These are phyloP conservation scores for Phytophthora palmivora DNA, from an alignment of 352 stramenopile genomes.

Conservation along the genomic window DNA sequence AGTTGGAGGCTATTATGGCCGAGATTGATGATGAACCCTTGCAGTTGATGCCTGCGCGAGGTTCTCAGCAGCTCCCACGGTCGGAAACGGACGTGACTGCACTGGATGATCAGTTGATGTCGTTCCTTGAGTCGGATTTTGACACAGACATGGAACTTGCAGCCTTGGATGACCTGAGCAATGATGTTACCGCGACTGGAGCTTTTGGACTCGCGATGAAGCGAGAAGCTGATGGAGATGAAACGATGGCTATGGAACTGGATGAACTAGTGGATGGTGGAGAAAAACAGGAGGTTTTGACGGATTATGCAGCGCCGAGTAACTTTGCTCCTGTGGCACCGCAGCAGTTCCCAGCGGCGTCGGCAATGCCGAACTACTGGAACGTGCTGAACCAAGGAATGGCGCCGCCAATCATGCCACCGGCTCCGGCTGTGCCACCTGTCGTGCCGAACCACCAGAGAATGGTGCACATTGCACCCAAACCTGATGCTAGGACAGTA, in stretches of 20 bases:
- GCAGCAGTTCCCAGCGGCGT: conserved; percentile 69
- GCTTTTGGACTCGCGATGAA: conserved; percentile 21
- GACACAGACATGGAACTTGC: conserved; percentile 77
- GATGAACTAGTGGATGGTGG: conserved; percentile 30
- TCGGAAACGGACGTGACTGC: conserved; percentile 25
- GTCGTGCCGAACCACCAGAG: conserved; percentile 30
- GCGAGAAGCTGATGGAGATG: conserved; percentile 32
- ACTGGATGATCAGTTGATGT: conserved; percentile 52
- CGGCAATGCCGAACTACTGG: conserved; percentile 87
- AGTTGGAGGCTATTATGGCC: conserved; percentile 82
- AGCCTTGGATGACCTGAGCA: conserved; percentile 55
- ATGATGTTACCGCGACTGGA: not conserved
- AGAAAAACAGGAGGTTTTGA: conserved; percentile 25
- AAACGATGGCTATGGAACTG: conserved; percentile 45
- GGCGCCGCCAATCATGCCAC: conserved; percentile 33
- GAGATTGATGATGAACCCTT: conserved; percentile 69
- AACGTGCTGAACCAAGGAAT: conserved; percentile 84
- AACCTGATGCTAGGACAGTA: conserved; percentile 47
- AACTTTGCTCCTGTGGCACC: conserved; percentile 27
- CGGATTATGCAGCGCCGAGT: conserved; percentile 2
- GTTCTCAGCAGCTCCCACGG: not conserved
- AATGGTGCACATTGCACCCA: conserved; percentile 84
- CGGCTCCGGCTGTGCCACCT: conserved; percentile 37
- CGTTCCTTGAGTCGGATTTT: conserved; percentile 62
- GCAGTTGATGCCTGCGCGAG: conserved; percentile 20